Conservation (phyloP, 1,139 yeast species). For the Taphrina populina region DNA sequence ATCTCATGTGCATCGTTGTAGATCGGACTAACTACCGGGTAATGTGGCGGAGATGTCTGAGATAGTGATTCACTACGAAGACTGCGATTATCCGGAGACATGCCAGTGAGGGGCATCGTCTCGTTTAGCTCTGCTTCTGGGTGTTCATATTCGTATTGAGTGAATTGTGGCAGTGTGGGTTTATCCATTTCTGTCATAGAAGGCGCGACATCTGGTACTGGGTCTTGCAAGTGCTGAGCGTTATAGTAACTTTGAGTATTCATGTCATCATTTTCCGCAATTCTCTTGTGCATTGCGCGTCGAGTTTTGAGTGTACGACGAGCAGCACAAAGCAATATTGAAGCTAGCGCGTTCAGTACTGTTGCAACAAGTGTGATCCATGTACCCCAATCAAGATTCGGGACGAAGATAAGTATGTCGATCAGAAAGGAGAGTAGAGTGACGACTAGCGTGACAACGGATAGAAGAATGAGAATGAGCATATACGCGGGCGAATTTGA, state of each 20-base stretch:
- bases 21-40: background rate
- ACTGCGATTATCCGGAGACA: conserved; percentile 6
- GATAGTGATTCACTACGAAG: conserved; percentile 11
- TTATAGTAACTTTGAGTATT: conserved; percentile 22
- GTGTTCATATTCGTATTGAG: conserved; percentile 12
- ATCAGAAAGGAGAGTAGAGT: conserved; percentile 56
- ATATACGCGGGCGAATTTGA: conserved; percentile 46
- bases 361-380: conserved; percentile 55
- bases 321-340: conserved; percentile 51
- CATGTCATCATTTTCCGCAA: conserved; percentile 39
- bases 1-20: background rate
- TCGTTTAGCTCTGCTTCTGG: background rate
- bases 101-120: conserved; percentile 1
- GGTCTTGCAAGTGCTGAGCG: conserved; percentile 8
- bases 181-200: conserved; percentile 10
- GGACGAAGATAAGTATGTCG: conserved; percentile 56
- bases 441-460: conserved; percentile 52
- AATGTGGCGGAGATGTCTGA: conserved; percentile 12
- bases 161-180: conserved; percentile 28
- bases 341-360: conserved; percentile 49
- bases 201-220: background rate
- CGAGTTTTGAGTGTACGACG: conserved; percentile 56
- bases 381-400: conserved; percentile 56
- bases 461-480: conserved; percentile 48
- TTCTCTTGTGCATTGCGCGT: conserved; percentile 46